These are phyloP conservation scores for Lactifluus hygrophoroides DNA, from an alignment of 768 basidiomycete species.

Conservation along the genomic window DNA sequence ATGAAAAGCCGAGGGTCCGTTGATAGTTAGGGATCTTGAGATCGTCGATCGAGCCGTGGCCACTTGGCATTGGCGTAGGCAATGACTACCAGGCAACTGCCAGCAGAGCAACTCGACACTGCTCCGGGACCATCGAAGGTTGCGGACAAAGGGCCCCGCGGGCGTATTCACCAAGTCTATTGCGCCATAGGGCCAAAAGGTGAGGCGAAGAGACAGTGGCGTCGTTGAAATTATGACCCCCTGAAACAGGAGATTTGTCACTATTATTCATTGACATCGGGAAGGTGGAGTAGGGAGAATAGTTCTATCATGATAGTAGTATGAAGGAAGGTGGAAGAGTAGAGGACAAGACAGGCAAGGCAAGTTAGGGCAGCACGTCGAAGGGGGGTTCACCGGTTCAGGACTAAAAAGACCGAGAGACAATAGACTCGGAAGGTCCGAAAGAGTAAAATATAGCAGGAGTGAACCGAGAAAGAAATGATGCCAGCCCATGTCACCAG, in stretches of 20 bases:
- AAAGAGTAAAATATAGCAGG: not conserved
- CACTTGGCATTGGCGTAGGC: not conserved
- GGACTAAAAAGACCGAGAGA: not conserved
- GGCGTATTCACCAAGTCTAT: not conserved
- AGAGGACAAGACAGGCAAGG: not conserved
- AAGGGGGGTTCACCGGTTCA: not conserved
- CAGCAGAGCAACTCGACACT: not conserved
- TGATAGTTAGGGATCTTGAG: not conserved
- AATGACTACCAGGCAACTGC: not conserved
- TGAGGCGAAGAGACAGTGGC: not conserved
- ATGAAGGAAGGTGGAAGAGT: not conserved
- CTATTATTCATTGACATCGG: not conserved
- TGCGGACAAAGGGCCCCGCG: not conserved
- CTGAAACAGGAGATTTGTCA: not conserved
- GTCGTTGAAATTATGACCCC: not conserved
- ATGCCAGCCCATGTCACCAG: not conserved
- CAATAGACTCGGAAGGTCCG: not conserved
- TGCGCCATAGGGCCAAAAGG: not conserved
- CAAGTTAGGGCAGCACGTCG: not conserved
- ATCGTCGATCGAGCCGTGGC: not conserved
- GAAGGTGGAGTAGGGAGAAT: not conserved
- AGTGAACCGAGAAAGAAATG: not conserved
- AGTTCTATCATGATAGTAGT: not conserved
- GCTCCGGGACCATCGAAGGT: not conserved
- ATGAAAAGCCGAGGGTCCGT: not conserved